Base-by-base conservation (phyloP, 2,329 filamentous ascomycete species). In the Fusarium aywerte region DNA sequence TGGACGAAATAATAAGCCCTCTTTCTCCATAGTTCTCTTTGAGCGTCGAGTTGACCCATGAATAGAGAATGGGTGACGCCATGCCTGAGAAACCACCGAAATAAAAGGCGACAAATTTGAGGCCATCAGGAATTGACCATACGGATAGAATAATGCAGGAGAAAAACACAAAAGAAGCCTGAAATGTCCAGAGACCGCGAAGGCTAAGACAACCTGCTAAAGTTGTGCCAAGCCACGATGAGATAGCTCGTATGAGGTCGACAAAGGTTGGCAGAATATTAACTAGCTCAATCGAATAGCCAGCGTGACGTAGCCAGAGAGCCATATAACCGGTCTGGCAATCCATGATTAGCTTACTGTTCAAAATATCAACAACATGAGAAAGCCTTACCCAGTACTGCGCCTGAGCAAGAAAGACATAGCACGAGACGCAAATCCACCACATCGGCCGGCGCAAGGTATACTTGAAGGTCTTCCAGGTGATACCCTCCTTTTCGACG, bases 321-420 rank as follows among this genome's bases (percentile, higher is more conserved):
- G 56, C 56, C 56, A 58, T 58, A 0, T 58, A 58, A 0, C 39
- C 51, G 3, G 55, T 58, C 55, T 47, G 1, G 0, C 0, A 7
- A 2, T 1, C 7, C 4, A 1, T 5, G 0, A 5, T 53, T 3
- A 53, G 47, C 5, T 8, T 1, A n/a, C n/a, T n/a, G n/a, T n/a
- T n/a, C n/a, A n/a, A n/a, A n/a, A n/a, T n/a, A n/a, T n/a, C n/a
- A n/a, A n/a, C n/a, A n/a, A n/a, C n/a, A n/a, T n/a, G n/a, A n/a
- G n/a, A n/a, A n/a, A n/a, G n/a, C n/a, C n/a, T 32, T 3, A 58
- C 56, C 56, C 40, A 58, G 1, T 58, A 58, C 4, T 58, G 56
- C 0, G 56, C 56, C 16, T 58, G 56, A 0, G 40, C 58, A 0
- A 58, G 2, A 3, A 49, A 58, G 6, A 58, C 49, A 0, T 58